Conservation (phyloP, 2,329 filamentous ascomycete genomes). For the Ceratocystiopsis minuta region DNA sequence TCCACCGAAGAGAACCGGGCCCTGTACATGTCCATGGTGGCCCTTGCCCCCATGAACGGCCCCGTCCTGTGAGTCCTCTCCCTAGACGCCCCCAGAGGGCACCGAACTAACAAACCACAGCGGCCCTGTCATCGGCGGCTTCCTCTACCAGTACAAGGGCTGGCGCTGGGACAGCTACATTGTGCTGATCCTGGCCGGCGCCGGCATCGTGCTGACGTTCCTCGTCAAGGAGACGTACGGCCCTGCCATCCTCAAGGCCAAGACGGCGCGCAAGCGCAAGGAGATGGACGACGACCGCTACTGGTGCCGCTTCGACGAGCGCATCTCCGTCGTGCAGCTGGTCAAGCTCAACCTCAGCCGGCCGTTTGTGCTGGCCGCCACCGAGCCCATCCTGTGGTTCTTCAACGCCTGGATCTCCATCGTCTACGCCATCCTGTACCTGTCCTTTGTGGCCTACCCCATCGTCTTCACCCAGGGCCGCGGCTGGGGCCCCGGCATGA, state of each 20-base stretch:
- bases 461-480: slow-evolving; percentile 60
- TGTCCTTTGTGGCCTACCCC: slow-evolving; percentile 82
- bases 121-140: slow-evolving; percentile 50
- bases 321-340: slow-evolving; percentile 42
- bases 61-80: too few relatives aligned
- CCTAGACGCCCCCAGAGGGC: too few relatives aligned
- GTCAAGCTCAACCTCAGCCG: slow-evolving; percentile 59
- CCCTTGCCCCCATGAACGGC: slow-evolving; percentile 70
- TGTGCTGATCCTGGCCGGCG: slow-evolving; percentile 51
- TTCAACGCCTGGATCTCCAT: slow-evolving; percentile 58
- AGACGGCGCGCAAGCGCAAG: slow-evolving; percentile 44
- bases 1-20: slow-evolving; percentile 65
- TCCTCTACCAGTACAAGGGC: slow-evolving; percentile 5
- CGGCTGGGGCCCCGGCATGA: slow-evolving; percentile 57
- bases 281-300: slow-evolving; percentile 53
- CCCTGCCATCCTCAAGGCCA: slow-evolving; percentile 49
- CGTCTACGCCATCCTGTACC: slow-evolving; percentile 66
- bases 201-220: slow-evolving; percentile 38
- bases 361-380: slow-evolving; percentile 59
- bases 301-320: slow-evolving; percentile 68
- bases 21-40: slow-evolving; percentile 69
- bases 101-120: too few relatives aligned
- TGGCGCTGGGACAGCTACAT: slow-evolving; percentile 87
- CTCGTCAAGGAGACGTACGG: slow-evolving; percentile 60
- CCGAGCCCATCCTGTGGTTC: slow-evolving; percentile 64